These are phyloP conservation scores for Diddensiella caesifluorescens DNA, from an alignment of 805 yeast genomes.

Conservation along the genomic window DNA sequence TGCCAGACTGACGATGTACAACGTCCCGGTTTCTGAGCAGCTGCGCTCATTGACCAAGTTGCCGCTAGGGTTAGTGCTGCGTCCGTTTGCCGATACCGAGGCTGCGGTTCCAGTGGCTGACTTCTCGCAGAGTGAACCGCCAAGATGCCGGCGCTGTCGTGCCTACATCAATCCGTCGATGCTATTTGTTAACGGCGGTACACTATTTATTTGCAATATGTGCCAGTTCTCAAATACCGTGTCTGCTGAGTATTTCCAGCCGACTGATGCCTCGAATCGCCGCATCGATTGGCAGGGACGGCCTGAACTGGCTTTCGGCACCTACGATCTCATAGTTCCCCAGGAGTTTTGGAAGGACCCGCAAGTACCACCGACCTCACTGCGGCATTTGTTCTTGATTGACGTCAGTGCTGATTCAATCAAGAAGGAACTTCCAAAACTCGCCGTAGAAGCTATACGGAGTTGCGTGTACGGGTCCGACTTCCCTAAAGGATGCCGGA, in stretches of 20 bases:
- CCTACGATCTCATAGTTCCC: slow-evolving; percentile 81
- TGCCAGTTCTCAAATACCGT: slow-evolving; percentile 72
- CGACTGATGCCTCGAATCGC: slow-evolving; percentile 54
- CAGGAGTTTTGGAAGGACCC: slow-evolving; percentile 55
- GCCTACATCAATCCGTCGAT: slow-evolving; percentile 83
- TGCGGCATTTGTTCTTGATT: slow-evolving; percentile 67
- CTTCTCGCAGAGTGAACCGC: slow-evolving; percentile 57
- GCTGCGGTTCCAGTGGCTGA: slow-evolving; percentile 65
- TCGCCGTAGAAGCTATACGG: slow-evolving; percentile 67
- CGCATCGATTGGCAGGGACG: slow-evolving; percentile 58
- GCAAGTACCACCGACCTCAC: slow-evolving; percentile 39
- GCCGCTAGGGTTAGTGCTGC: slow-evolving; percentile 74
- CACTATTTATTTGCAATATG: slow-evolving; percentile 73
- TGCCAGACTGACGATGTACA: slow-evolving; percentile 73
- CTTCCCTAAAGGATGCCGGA: slow-evolving; percentile 42
- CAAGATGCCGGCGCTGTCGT: slow-evolving; percentile 89
- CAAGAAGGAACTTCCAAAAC: slow-evolving; percentile 53
- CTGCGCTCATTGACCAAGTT: slow-evolving; percentile 63
- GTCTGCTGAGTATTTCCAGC: slow-evolving; percentile 61
- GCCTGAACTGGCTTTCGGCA: slow-evolving; percentile 77
- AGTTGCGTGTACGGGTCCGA: slow-evolving; percentile 42
- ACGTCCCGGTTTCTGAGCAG: slow-evolving; percentile 69
- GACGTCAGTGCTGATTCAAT: slow-evolving; percentile 61
- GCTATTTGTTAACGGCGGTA: slow-evolving; percentile 55
- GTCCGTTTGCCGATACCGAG: slow-evolving; percentile 75